Evolutionary conservation across 192 early-diverging fungal species (phyloP).

Genomic region (Martensiomyces pterosporus): DNA sequence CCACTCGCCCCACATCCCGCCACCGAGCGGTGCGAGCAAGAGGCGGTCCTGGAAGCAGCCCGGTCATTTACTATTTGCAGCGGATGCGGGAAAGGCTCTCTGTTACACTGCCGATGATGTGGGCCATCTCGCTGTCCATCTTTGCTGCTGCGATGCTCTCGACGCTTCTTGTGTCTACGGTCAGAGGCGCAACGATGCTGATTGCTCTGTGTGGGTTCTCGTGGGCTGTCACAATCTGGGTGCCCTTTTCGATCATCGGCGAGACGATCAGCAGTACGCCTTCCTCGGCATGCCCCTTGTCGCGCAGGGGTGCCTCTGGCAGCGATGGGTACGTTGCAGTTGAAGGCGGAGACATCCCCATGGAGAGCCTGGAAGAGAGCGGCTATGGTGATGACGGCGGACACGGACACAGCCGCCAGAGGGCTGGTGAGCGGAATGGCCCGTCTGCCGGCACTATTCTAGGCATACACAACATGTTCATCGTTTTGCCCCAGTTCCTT

Average conservation of each 20-base stretch:
- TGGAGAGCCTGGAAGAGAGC: conserved; percentile 12
- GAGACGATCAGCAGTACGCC: conserved; percentile 38
- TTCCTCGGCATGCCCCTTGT: not conserved
- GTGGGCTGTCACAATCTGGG: conserved; percentile 89
- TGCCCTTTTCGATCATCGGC: conserved; percentile 89
- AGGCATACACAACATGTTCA: conserved; percentile 94
- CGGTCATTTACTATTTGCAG: not conserved
- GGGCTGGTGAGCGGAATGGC: not conserved
- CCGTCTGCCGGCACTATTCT: conserved; percentile 72
- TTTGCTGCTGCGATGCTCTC: conserved; percentile 64
- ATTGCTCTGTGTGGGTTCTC: conserved; percentile 73
- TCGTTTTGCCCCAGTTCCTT: conserved; percentile 89
- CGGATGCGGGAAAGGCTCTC: conserved; percentile 11
- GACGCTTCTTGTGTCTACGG: conserved; percentile 58
- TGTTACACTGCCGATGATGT: conserved; percentile 55
- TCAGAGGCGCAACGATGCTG: conserved; percentile 59
- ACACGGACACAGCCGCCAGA: not conserved
- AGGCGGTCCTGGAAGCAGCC: not conserved
- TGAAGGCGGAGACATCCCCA: conserved; percentile 20
- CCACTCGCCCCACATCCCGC: not conserved
- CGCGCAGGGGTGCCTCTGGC: not conserved
- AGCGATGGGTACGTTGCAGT: conserved; percentile 21
- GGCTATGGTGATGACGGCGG: not conserved
- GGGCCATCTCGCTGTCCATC: conserved; percentile 65
- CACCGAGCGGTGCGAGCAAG: not conserved